Base-by-base conservation (phyloP, 345 rosid species). In the Clausena lansium region DNA sequence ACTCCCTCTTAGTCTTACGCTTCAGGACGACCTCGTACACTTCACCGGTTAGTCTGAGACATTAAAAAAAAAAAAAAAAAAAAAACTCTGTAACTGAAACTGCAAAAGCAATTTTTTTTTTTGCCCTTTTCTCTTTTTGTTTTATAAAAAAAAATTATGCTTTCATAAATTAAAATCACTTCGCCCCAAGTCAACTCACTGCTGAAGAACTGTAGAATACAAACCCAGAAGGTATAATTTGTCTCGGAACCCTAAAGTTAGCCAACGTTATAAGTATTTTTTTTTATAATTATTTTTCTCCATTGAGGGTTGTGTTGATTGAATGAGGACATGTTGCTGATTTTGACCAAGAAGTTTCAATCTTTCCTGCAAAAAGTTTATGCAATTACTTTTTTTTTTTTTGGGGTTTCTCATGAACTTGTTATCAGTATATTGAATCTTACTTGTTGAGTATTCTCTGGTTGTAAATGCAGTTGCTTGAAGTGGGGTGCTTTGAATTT, bases 21-120 rank as follows among this genome's bases (percentile, higher is more conserved):
- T n/a, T n/a, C n/a, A 11, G 50, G 50, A 13, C 50, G 5, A n/a
- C 78, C 78, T 76, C 73, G 78, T 35, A 52, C 68, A 0, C 39
- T 15, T 61, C 68, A 38, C 32, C 60, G 1, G 13, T 15, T 61
- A 58, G 69, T 39, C 69, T 5, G 22, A 63, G 77, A 63, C 60
- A 61, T 20, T 14, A 13, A 20, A 13, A 45, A 25, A 67, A 33
- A 30, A 45, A 63, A 30, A 8, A 33, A 57, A 57, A 39, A 61
- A 74, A 17, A 30, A 25, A 64, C 22, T 4, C 10, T 4, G 4
- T 50, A 52, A 4, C 7, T 17, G 50, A 45, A 11, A 13, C 50
- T 13, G 5, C 17, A 13, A 45, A 45, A 41, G 11, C 15, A 50
- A 14, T 4, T 15, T 14, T 11, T 17, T n/a, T n/a, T n/a, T 4